These are phyloP conservation scores for Pyrenopolyporus hunteri DNA, from an alignment of 495 filamentous ascomycete genomes.

Conservation along the genomic window DNA sequence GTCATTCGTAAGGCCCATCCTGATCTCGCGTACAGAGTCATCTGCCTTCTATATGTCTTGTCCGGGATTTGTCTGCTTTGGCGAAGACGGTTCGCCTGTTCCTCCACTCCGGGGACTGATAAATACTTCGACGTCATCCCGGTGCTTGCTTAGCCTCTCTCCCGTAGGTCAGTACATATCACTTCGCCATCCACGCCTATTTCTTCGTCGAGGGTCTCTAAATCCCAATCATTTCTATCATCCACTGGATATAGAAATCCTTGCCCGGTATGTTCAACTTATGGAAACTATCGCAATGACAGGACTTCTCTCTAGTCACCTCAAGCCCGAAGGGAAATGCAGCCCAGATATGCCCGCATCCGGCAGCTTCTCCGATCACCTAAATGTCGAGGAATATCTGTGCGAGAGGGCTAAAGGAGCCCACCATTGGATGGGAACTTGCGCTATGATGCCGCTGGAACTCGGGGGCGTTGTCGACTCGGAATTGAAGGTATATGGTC, in stretches of 20 bases:
- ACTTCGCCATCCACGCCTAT: neutral
- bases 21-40: too few species aligned
- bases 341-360: neutral
- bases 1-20: too few species aligned
- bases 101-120: too few species aligned
- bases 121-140: too few species aligned
- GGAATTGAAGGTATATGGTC: neutral
- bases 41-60: too few species aligned
- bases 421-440: neutral
- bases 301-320: neutral
- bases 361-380: neutral
- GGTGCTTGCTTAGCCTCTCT: neutral
- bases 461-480: neutral
- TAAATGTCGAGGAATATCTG: neutral
- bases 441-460: neutral
- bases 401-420: neutral
- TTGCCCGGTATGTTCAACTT: neutral
- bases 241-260: neutral
- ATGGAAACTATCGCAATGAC: neutral
- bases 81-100: too few species aligned
- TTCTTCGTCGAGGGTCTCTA: neutral
- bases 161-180: neutral
- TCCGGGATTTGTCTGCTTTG: too few species aligned
- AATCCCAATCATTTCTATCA: neutral
- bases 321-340: neutral